phyloP scores from a whole-genome alignment of 495 filamentous ascomycete genomes.

The Tuber calosporum region DNA sequence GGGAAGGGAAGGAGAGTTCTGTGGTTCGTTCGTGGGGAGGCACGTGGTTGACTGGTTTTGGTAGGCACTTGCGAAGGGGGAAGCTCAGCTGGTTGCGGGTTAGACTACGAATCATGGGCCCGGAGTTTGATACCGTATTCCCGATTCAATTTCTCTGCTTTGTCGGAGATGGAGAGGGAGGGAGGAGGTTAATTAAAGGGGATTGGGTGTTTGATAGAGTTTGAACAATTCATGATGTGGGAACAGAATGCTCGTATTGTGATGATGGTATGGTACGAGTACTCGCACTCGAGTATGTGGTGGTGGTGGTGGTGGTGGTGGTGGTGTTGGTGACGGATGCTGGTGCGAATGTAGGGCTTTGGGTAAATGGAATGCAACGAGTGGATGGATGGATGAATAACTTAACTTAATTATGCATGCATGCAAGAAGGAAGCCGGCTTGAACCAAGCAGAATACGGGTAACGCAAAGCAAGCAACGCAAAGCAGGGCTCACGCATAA shows the following conservation, averaged over 20 bases:
- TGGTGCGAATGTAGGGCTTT: not conserved
- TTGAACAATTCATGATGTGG: slow-evolving; percentile 5
- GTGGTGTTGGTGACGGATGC: too few relatives aligned
- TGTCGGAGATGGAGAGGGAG: not conserved
- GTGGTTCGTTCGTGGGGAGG: not conserved
- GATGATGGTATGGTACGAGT: not conserved
- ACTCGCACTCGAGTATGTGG: too few relatives aligned
- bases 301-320: not conserved
- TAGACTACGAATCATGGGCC: not conserved
- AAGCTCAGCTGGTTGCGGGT: not conserved
- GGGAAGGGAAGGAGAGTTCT: not conserved
- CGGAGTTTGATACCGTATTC: not conserved
- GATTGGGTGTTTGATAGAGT: not conserved
- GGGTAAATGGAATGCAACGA: not conserved
- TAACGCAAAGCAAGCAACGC: too few relatives aligned
- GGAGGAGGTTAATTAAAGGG: not conserved
- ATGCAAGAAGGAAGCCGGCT: not conserved
- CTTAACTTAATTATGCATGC: not conserved
- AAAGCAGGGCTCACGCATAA: not conserved
- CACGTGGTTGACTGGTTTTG: not conserved
- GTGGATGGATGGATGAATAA: not conserved
- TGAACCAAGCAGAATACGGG: not conserved
- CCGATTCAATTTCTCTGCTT: not conserved
- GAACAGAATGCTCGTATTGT: not conserved
- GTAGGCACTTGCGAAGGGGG: not conserved